A percentile compares a stretch with the other conserved stretches of the same genome.
phyloP scores from a whole-genome alignment of 2,329 filamentous ascomycete species.

The Alternaria sp. region DNA sequence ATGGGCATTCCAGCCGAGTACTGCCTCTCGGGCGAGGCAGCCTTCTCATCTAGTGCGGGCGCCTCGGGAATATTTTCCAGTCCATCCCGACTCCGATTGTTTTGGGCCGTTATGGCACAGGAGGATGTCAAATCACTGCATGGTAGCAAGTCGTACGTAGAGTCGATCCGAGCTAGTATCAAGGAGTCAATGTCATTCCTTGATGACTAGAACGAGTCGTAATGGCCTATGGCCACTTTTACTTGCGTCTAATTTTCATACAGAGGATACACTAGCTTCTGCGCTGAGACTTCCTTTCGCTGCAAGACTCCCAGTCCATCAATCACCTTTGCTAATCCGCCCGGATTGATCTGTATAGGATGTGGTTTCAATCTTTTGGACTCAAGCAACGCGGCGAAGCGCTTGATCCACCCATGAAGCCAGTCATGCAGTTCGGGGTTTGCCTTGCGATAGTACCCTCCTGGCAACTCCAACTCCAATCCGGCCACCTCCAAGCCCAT shows the following conservation, averaged over 20 bases:
- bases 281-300: neutral
- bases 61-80: neutral
- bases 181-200: neutral
- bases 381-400: neutral
- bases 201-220: neutral
- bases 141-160: neutral
- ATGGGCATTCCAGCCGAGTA: neutral
- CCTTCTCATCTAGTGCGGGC: too few relatives aligned
- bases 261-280: neutral
- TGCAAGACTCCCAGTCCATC: neutral
- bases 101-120: neutral
- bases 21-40: neutral
- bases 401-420: neutral
- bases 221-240: neutral
- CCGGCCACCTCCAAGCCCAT: neutral
- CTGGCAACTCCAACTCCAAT: neutral
- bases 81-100: neutral
- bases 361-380: neutral
- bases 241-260: neutral
- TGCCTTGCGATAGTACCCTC: neutral
- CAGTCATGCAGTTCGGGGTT: neutral
- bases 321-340: neutral
- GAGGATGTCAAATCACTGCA: neutral
- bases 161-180: neutral
- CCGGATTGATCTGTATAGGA: neutral